A percentile compares a stretch with the other conserved stretches of the same genome.
Conservation (phyloP, 2,329 filamentous ascomycete species). For the Samsoniella hepiali region DNA sequence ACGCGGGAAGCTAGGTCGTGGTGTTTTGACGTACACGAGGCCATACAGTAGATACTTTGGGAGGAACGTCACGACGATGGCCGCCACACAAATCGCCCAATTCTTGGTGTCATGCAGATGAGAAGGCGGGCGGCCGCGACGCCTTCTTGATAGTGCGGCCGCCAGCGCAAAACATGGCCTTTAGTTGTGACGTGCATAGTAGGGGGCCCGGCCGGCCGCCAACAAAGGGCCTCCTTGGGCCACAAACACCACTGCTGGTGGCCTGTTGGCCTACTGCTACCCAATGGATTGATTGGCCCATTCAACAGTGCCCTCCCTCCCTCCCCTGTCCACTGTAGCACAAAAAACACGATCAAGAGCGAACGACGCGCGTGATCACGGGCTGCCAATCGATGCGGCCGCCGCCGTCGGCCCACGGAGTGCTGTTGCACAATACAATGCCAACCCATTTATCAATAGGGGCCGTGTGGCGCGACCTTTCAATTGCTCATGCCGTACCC, state of each 20-base stretch:
- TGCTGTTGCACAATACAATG: background rate
- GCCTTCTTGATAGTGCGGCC: background rate
- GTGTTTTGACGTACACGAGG: background rate
- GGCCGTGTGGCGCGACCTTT: background rate
- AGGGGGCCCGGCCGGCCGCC: background rate
- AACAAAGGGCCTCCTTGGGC: too few species aligned
- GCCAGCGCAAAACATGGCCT: background rate
- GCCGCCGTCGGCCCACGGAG: background rate
- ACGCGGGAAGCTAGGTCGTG: background rate
- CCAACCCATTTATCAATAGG: background rate
- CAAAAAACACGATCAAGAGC: too few species aligned
- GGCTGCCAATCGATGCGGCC: too few species aligned
- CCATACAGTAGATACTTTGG: background rate
- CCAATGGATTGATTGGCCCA: too few species aligned
- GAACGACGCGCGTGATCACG: background rate
- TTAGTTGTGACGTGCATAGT: background rate
- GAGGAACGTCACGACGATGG: background rate
- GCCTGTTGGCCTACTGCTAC: too few species aligned
- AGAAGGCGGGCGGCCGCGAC: background rate
- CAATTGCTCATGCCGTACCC: background rate
- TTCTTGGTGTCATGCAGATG: background rate
- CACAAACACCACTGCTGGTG: too few species aligned
- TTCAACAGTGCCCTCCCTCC: too few species aligned
- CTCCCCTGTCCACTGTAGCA: too few species aligned
- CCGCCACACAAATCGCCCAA: background rate